phyloP scores from a whole-genome alignment of 257 asterid genomes.

The Cordia subcordata region DNA sequence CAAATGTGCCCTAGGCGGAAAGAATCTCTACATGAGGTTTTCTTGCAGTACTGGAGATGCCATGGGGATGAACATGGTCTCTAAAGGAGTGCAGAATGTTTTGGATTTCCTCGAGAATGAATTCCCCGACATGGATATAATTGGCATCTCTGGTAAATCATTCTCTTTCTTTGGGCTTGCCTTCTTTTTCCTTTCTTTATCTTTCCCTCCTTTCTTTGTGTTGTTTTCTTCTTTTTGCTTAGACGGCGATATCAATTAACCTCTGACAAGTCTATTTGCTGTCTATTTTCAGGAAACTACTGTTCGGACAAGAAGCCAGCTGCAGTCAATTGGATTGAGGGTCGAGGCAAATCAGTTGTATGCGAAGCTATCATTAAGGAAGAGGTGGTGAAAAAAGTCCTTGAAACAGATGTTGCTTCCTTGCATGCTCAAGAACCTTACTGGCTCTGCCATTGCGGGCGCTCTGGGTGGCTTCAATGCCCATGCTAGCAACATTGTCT shows the following conservation, averaged over 20 bases:
- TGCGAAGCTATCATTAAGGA: too few species aligned
- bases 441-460: too few species aligned
- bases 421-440: constrained; percentile 42
- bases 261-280: constrained; percentile 40
- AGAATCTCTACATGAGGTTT: constrained; percentile 35
- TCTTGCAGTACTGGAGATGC: constrained; percentile 45
- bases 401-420: constrained; percentile 36
- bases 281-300: constrained; percentile 28
- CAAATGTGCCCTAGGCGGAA: constrained; percentile 38
- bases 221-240: too few species aligned
- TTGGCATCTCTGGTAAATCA: constrained; percentile 42
- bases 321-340: too few species aligned
- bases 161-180: too few species aligned
- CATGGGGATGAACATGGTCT: constrained; percentile 49
- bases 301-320: too few species aligned
- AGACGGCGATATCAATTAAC: constrained; percentile 41
- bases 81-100: constrained; percentile 39
- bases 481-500: too few species aligned
- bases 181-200: too few species aligned
- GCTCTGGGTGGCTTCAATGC: too few species aligned
- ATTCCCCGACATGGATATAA: constrained; percentile 45
- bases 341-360: too few species aligned
- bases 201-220: too few species aligned
- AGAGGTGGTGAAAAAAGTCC: constrained; percentile 33
- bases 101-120: constrained; percentile 32